A percentile compares a stretch with the other conserved stretches of the same genome.
These are phyloP conservation scores for Staphylotrichum longicolle DNA, from an alignment of 495 filamentous ascomycete species.

Conservation along the genomic window DNA sequence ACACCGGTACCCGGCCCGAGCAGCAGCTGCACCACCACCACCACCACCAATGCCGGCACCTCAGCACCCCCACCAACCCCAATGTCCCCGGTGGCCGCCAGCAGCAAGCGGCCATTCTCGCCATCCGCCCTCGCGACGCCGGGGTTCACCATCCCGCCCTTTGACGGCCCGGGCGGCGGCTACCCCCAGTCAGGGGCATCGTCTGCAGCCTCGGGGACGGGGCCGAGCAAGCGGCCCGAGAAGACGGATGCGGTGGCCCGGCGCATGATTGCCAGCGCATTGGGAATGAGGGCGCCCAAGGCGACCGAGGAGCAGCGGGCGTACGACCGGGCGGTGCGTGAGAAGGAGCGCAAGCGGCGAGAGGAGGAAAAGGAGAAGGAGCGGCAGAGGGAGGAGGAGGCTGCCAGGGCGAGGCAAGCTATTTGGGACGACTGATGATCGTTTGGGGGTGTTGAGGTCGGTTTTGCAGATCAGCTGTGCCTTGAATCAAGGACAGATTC, in stretches of 20 bases:
- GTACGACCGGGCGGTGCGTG: slow-evolving; percentile 79
- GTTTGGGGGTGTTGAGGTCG: background rate
- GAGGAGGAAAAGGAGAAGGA: slow-evolving; percentile 69
- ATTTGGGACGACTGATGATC: slow-evolving; percentile 74
- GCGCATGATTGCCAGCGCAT: slow-evolving; percentile 82
- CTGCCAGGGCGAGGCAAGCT: slow-evolving; percentile 66
- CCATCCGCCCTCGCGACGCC: slow-evolving; percentile 23
- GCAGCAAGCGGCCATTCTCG: slow-evolving; percentile 33
- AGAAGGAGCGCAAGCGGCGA: slow-evolving; percentile 76
- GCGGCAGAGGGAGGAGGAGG: slow-evolving; percentile 62
- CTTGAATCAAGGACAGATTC: too few species aligned
- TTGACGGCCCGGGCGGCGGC: slow-evolving; percentile 14
- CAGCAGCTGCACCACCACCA: slow-evolving; percentile 4
- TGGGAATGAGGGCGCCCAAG: slow-evolving; percentile 78
- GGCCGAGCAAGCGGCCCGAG: slow-evolving; percentile 60
- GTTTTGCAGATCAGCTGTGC: background rate
- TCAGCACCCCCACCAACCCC: slow-evolving; percentile 61
- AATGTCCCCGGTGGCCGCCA: slow-evolving; percentile 49
- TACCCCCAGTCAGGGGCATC: background rate
- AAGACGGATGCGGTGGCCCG: slow-evolving; percentile 90
- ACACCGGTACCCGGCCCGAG: slow-evolving; percentile 1
- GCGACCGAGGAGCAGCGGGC: slow-evolving; percentile 83
- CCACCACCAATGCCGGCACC: slow-evolving; percentile 25
- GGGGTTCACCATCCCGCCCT: slow-evolving; percentile 19
- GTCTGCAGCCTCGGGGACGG: background rate